Base-by-base conservation (phyloP, 1,284 basidiomycete species). In the Takashimella tepidaria region DNA sequence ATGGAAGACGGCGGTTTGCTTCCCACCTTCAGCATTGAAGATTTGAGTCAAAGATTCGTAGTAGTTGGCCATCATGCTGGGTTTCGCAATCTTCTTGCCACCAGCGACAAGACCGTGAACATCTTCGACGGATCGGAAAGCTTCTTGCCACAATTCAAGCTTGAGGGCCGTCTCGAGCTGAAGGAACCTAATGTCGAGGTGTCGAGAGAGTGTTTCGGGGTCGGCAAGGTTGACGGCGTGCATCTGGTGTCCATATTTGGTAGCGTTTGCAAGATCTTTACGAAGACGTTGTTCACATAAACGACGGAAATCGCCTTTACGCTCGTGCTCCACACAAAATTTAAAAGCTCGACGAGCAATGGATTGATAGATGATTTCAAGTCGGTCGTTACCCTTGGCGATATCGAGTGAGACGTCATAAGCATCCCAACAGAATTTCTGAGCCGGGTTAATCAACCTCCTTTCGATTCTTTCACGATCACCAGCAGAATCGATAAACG, bases 131-230 rank as follows among this genome's bases (percentile, higher is more conserved):
- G 91, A 92, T 57, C 96, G 88, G 84, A 98, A 99, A 4, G 92
- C 95, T 75, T 98, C 95, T 73, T 98, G 95, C 96, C 95, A 99
- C 47, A 98, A 83, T 78, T 99, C 96, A 60, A 99, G 86, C 76
- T 98, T 92, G 60, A 98, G 93, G 6, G 93, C 93, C n/a, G 91
- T 88, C 72, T 95, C 92, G 61, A 99, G 85, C 79, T 98, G 95
- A 31, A 92, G 88, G 74, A 98, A 98, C 56, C 96, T 91, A 19
- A 92, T 98, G 75, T 98, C 96, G 57, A 99, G 87, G 77, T 98
- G 91, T 65, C 92, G 92, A 72, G 96, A 89, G 45, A 99, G 86
- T 20, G 89, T 97, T 66, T 98, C 96, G 26, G 93, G 83, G 74
- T 99, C 96, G 57, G 88, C 85, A 46, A 99, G 86, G 79, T 98